These are phyloP conservation scores for Zymoseptoria passerinii DNA, from an alignment of 2,329 filamentous ascomycete genomes.

Conservation along the genomic window DNA sequence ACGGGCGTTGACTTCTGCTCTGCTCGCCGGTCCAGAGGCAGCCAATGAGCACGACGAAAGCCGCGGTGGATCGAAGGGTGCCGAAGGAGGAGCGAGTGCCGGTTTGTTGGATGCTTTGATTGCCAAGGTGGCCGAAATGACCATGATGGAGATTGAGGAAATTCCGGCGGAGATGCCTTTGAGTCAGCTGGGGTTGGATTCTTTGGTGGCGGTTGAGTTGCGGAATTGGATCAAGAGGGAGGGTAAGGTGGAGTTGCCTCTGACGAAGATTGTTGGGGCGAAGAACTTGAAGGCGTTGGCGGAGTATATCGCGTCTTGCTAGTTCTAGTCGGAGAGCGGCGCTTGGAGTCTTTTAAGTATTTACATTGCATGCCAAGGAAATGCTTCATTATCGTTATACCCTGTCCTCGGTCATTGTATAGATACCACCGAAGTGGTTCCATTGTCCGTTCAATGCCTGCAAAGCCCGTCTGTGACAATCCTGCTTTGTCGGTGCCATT, in stretches of 20 bases:
- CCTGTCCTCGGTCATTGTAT: too few species aligned
- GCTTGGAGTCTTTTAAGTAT: too few species aligned
- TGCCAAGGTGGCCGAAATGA: background rate
- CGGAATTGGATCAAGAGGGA: conserved; percentile 3
- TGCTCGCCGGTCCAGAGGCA: background rate
- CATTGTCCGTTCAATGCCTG: too few species aligned
- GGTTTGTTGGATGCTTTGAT: background rate
- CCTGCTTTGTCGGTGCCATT: too few species aligned
- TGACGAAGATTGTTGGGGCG: too few species aligned
- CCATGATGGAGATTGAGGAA: background rate
- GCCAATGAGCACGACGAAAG: background rate
- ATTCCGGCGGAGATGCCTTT: background rate
- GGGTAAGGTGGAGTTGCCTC: background rate
- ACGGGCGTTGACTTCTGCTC: background rate
- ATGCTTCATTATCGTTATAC: too few species aligned
- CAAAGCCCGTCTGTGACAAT: too few species aligned
- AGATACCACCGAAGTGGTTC: too few species aligned
- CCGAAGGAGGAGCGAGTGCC: background rate
- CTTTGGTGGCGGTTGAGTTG: conserved; percentile 5
- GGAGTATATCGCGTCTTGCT: background rate
- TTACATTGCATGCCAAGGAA: too few species aligned
- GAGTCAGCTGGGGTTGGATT: conserved; percentile 3
- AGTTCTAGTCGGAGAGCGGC: background rate
- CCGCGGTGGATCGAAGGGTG: background rate
- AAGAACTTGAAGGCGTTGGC: background rate